Evolutionary conservation across 2,329 filamentous ascomycete genomes (phyloP).

Genomic region (Fusarium euwallaceae): DNA sequence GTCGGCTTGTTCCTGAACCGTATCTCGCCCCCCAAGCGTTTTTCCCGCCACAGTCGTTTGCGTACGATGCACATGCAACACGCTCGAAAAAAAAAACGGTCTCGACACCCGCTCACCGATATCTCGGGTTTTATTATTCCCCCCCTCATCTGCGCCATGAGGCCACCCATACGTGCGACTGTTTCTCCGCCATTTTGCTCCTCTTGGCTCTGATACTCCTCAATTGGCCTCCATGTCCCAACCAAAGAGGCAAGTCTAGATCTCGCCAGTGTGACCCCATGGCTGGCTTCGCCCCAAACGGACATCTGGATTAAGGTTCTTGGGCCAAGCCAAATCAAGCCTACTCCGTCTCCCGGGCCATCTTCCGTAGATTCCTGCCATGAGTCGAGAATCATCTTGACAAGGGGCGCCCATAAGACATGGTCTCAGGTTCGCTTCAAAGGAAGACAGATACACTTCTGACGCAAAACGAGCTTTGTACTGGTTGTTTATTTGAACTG

Average conservation of each 20-base stretch:
- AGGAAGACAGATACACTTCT: not conserved
- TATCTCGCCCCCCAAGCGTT: not conserved
- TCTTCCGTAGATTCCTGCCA: constrained; percentile 19
- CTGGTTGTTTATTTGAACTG: constrained; percentile 5
- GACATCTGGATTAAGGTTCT: constrained; percentile 41
- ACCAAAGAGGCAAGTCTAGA: constrained; percentile 22
- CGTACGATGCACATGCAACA: constrained; percentile 13
- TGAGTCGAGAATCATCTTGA: constrained; percentile 15
- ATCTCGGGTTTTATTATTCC: constrained; percentile 9
- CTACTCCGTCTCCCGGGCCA: constrained; percentile 12
- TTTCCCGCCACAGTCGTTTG: constrained; percentile 10
- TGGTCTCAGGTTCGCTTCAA: not conserved
- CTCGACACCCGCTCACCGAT: constrained; percentile 20
- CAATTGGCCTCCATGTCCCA: constrained; percentile 2
- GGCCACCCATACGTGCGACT: constrained; percentile 19
- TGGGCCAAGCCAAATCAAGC: constrained; percentile 35
- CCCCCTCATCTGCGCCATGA: constrained; percentile 10
- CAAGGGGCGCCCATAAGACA: constrained; percentile 7
- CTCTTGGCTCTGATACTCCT: not conserved
- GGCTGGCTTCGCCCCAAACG: constrained; percentile 33
- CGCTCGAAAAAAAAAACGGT: constrained; percentile 19
- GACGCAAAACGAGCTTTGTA: constrained; percentile 1
- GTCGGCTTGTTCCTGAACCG: not conserved
- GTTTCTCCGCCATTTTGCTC: constrained; percentile 4
- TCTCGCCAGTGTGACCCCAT: constrained; percentile 17